Base-by-base conservation (phyloP, 345 rosid species). In the Noccaea bulbosa region DNA sequence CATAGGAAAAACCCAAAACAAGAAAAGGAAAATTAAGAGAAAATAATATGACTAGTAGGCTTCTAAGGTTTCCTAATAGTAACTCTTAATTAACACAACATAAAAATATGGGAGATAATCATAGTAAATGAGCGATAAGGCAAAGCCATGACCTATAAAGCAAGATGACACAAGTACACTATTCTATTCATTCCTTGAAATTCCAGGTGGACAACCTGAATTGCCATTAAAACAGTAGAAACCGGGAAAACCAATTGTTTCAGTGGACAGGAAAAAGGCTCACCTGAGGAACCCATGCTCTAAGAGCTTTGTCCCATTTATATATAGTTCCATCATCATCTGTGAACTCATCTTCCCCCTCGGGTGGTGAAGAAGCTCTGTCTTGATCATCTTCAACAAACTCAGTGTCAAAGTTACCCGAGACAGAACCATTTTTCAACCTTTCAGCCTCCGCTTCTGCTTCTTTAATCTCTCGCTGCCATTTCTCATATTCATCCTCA, bases 241-340 rank as follows among this genome's bases (percentile, higher is more conserved):
- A 35, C 12, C 1, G 5, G 9, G 47, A 62, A 62, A 47, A 69
- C 40, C 12, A 35, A 34, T 11, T 43, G 12, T 14, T 24, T 22
- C 7, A 1, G 10, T 15, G 17, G 16, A 30, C 5, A 32, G 17
- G 62, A 27, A 54, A 6, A 62, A 39, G 17, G 12, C 81, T 76
- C 67, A 94, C 99, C 98, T 92, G 96, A 72, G 98, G 98, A 83
- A 76, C 98, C 92, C 97, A 94, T 68, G 80, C 96, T 77, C 90
- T 81, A 64, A 83, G 82, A 70, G 78, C 53, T 76, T 77, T 77
- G 80, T 91, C 82, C 98, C 98, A 91, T 84, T 85, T 89, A 81
- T 94, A 91, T 46, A 59, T 79, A 53, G 95, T 92, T 30, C 98
- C 98, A 79, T 89, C 98, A 73, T 94, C 99, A 83, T 94, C 97